A percentile compares a stretch with the other conserved stretches of the same genome.
Evolutionary conservation across 108 stramenopile genomes (phyloP).

Genomic region (Mayamaea pseudoterrestris): DNA sequence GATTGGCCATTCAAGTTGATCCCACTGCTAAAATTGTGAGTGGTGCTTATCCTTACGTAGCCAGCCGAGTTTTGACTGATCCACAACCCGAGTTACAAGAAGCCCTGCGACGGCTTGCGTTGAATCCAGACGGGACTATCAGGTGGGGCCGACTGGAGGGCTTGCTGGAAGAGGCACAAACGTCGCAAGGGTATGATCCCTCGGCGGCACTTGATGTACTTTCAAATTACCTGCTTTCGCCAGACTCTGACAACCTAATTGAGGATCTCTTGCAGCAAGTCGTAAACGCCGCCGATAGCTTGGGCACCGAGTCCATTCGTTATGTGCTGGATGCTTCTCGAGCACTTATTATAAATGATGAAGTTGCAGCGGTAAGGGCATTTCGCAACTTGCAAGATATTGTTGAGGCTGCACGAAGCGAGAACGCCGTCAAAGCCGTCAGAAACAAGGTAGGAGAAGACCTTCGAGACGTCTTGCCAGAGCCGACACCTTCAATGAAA

Average conservation of each 20-base stretch:
- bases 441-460: conserved; percentile 14
- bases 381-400: conserved; percentile 41
- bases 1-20: conserved; percentile 90
- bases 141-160: conserved; percentile 87
- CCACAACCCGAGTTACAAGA: conserved; percentile 73
- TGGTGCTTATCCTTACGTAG: conserved; percentile 93
- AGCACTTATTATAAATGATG: conserved; percentile 55
- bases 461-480: conserved; percentile 40
- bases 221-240: conserved; percentile 63
- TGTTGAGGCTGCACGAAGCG: conserved; percentile 10
- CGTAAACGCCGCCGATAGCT: conserved; percentile 60
- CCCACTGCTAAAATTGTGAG: conserved; percentile 79
- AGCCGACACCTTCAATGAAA: conserved; percentile 57
- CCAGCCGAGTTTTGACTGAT: conserved; percentile 87
- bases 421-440: conserved; percentile 13
- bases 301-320: conserved; percentile 49
- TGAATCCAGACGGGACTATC: conserved; percentile 70
- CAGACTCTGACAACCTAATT: conserved; percentile 54
- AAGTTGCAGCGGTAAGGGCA: conserved; percentile 48
- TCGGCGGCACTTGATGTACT: conserved; percentile 72
- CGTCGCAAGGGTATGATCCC: conserved; percentile 62
- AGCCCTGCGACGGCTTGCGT: conserved; percentile 63
- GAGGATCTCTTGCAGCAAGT: conserved; percentile 60
- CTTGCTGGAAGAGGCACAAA: conserved; percentile 73
- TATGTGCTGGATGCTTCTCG: conserved; percentile 43